Evolutionary conservation across 495 filamentous ascomycete genomes (phyloP).

Genomic region (Penicillium egyptiacum): DNA sequence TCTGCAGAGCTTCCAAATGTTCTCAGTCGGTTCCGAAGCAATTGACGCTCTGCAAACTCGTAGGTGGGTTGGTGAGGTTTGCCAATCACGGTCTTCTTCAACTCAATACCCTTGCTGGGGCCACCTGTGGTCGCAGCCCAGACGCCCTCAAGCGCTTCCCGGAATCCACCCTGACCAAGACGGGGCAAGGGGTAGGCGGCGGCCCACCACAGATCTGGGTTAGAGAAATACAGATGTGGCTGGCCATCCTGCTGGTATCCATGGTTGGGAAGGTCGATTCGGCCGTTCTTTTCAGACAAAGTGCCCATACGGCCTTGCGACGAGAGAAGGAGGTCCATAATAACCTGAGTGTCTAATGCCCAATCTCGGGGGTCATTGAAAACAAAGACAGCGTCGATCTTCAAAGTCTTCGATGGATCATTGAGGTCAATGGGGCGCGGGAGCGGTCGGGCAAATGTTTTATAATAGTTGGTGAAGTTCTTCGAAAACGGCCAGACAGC

Average conservation of each 20-base stretch:
- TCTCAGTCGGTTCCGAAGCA: slow-evolving; percentile 59
- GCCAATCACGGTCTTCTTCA: slow-evolving; percentile 71
- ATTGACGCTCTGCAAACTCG: slow-evolving; percentile 73
- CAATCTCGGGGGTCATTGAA: slow-evolving; percentile 93
- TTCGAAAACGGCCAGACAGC: slow-evolving; percentile 78
- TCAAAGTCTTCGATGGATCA: slow-evolving; percentile 51
- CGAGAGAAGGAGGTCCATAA: slow-evolving; percentile 79
- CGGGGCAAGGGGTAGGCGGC: slow-evolving; percentile 80
- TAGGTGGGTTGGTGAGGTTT: slow-evolving; percentile 81
- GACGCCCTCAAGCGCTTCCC: slow-evolving; percentile 72
- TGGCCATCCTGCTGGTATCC: slow-evolving; percentile 79
- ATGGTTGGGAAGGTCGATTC: slow-evolving; percentile 58
- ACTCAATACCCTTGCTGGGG: slow-evolving; percentile 48
- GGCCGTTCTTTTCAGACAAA: slow-evolving; percentile 59
- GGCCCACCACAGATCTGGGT: slow-evolving; percentile 89
- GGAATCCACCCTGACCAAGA: slow-evolving; percentile 91
- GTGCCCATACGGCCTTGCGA: slow-evolving; percentile 74
- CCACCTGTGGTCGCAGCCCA: slow-evolving; percentile 74
- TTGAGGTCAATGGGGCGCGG: slow-evolving; percentile 34
- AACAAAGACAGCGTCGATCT: slow-evolving; percentile 83
- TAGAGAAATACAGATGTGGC: slow-evolving; percentile 80
- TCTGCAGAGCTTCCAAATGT: slow-evolving; percentile 36
- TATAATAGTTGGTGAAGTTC: slow-evolving; percentile 60
- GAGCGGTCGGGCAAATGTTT: slow-evolving; percentile 61
- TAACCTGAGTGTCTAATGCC: slow-evolving; percentile 81